phyloP scores from a whole-genome alignment of 2,329 filamentous ascomycete genomes.

The Alternaria sp. region DNA sequence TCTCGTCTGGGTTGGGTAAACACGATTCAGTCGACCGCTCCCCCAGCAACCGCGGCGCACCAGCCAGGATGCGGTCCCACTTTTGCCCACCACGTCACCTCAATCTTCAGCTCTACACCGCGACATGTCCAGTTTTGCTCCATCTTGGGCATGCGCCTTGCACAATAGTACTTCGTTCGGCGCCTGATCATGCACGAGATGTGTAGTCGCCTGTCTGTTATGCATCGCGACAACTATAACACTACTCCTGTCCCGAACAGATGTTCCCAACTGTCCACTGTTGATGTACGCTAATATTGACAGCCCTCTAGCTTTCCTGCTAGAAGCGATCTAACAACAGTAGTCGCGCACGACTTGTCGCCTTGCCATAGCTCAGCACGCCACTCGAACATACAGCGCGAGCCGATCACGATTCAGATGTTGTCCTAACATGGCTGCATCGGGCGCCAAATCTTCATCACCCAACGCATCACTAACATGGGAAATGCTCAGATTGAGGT shows the following conservation, averaged over 20 bases:
- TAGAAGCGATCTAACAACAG: neutral
- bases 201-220: neutral
- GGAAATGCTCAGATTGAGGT: neutral
- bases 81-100: slow-evolving; percentile 27
- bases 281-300: neutral
- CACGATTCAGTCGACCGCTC: slow-evolving; percentile 27
- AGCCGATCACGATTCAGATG: neutral
- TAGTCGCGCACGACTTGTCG: slow-evolving; percentile 1
- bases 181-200: neutral
- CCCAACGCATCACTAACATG: neutral
- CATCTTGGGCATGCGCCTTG: neutral
- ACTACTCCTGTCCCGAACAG: neutral
- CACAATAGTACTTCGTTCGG: neutral
- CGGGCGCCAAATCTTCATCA: neutral
- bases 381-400: neutral
- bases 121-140: neutral
- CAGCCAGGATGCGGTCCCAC: slow-evolving; percentile 15
- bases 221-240: neutral
- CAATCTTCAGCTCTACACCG: slow-evolving; percentile 13
- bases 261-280: neutral
- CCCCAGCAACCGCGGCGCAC: slow-evolving; percentile 27
- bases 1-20: slow-evolving; percentile 26
- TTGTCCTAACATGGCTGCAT: neutral
- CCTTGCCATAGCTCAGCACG: neutral
- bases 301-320: neutral